Evolutionary conservation across 176 grass and related monocot genomes (phyloP).

Genomic region (Musa beccarii): DNA sequence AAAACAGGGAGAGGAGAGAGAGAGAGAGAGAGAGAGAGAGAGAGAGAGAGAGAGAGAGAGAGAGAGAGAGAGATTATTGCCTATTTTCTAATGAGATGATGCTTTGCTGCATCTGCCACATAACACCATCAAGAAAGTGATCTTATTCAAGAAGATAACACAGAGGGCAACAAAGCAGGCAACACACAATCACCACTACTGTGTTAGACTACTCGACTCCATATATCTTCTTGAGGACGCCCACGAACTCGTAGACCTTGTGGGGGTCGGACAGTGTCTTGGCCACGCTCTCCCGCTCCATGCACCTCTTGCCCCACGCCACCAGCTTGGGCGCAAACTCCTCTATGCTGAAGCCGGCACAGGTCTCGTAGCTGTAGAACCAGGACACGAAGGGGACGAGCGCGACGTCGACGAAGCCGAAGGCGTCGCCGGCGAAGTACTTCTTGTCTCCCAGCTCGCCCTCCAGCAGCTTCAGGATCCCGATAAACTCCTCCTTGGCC

Average conservation of each 20-base stretch:
- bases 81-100: too few species aligned
- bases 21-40: too few species aligned
- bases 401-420: conserved; percentile 57
- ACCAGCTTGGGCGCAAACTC: conserved; percentile 35
- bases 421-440: conserved; percentile 49
- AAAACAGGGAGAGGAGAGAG: too few species aligned
- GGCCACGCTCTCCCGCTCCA: conserved; percentile 25
- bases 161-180: too few species aligned
- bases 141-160: too few species aligned
- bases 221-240: conserved; percentile 32
- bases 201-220: conserved; percentile 24
- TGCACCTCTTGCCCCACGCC: conserved; percentile 22
- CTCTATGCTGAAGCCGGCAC: conserved; percentile 33
- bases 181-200: background rate
- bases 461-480: conserved; percentile 36
- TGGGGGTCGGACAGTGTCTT: conserved; percentile 9
- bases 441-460: conserved; percentile 32
- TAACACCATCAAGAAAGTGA: too few species aligned
- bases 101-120: too few species aligned
- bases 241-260: conserved; percentile 35
- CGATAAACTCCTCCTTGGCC: conserved; percentile 39
- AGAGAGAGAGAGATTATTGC: too few species aligned
- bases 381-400: conserved; percentile 11
- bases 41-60: too few species aligned
- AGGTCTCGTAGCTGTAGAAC: conserved; percentile 46